phyloP scores from a whole-genome alignment of 225 moss, liverwort and hornwort genomes.

The Pseudoscleropodium purum region DNA sequence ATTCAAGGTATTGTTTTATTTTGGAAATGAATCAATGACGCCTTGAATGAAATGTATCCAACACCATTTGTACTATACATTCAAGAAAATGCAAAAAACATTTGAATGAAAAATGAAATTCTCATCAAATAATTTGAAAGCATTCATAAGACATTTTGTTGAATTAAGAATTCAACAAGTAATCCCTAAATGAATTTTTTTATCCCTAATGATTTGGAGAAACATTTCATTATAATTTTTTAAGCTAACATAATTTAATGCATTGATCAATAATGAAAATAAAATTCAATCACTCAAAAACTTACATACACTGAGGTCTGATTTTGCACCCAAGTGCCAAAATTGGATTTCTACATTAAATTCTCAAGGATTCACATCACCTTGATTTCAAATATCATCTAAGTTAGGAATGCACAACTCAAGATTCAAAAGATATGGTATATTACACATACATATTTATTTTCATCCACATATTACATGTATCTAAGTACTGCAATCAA shows the following conservation, averaged over 20 bases:
- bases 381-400: not conserved
- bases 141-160: too few relatives aligned
- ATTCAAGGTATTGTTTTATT: not conserved
- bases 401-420: rapidly evolving
- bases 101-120: not conserved
- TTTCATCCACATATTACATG: too few relatives aligned
- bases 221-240: not conserved
- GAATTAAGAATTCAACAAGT: not conserved
- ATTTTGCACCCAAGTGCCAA: too few relatives aligned
- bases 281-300: not conserved
- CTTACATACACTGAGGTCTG: too few relatives aligned
- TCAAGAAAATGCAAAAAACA: not conserved
- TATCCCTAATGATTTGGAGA: too few relatives aligned
- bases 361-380: too few relatives aligned
- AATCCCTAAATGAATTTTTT: not conserved
- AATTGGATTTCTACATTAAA: too few relatives aligned
- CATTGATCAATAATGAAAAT: not conserved
- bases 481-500: too few relatives aligned
- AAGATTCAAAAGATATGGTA: not conserved
- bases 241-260: not conserved
- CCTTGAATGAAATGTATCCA: not conserved
- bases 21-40: not conserved
- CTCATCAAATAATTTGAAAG: not conserved
- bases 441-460: rapidly evolving
- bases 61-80: not conserved